Evolutionary conservation across 352 stramenopile species (phyloP).

Genomic region (Globisporangium irregulare): DNA sequence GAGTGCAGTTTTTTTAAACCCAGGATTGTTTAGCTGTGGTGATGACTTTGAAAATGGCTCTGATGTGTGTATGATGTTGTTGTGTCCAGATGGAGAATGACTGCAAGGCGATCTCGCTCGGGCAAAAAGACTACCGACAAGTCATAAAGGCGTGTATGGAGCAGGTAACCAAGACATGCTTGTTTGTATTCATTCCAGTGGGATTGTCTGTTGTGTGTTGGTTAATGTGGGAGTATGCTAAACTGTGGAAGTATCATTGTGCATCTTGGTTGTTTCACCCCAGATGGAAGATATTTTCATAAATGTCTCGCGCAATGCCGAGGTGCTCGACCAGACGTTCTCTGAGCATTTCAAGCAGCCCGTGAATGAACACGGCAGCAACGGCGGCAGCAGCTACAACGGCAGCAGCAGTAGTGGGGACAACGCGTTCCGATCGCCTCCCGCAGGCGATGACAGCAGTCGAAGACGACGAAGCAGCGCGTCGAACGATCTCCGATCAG

Average conservation of each 20-base stretch:
- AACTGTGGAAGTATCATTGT: background rate
- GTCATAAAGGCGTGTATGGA: constrained; percentile 84
- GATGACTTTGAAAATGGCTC: background rate
- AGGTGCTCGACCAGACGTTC: constrained; percentile 90
- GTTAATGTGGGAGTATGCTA: background rate
- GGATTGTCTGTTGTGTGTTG: background rate
- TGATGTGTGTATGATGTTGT: background rate
- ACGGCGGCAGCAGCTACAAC: constrained; percentile 20
- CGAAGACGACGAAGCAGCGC: background rate
- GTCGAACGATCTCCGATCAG: background rate
- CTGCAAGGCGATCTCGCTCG: constrained; percentile 84
- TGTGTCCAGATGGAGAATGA: constrained; percentile 88
- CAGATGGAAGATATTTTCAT: constrained; percentile 82
- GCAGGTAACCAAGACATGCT: constrained; percentile 54
- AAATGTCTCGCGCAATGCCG: constrained; percentile 67
- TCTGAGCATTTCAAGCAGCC: constrained; percentile 81
- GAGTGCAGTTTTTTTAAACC: background rate
- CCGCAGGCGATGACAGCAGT: background rate
- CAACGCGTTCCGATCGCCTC: background rate
- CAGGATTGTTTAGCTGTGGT: background rate
- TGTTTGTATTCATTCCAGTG: constrained; percentile 4
- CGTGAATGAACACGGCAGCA: constrained; percentile 31
- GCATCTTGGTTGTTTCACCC: background rate
- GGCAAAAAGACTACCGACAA: constrained; percentile 69
- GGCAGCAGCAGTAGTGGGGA: constrained; percentile 20